Evolutionary conservation across 257 asterid genomes (phyloP).

Genomic region (Cynanchum wilfordii): DNA sequence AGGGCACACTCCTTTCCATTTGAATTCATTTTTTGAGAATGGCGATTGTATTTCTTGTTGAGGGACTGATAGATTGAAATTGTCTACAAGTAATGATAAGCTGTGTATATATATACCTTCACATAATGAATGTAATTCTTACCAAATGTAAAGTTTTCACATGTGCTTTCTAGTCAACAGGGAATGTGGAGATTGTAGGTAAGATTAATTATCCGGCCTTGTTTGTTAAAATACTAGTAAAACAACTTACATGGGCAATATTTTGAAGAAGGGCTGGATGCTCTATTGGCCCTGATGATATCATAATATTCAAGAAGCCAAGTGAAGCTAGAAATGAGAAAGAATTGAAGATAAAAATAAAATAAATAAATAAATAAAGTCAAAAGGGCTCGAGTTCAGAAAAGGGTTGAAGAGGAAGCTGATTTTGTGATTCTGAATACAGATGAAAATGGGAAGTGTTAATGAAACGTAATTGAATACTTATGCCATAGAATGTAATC

Average conservation of each 20-base stretch:
- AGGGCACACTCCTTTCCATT: conserved; percentile 47
- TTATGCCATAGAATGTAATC: too few species aligned
- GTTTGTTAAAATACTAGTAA: conserved; percentile 9
- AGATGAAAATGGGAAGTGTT: conserved; percentile 42
- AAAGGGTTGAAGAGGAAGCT: conserved; percentile 63
- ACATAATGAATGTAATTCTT: background rate
- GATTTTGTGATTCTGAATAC: conserved; percentile 57
- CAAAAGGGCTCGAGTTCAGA: conserved; percentile 52
- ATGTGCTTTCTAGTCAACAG: background rate
- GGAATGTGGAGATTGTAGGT: background rate
- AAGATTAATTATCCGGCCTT: background rate
- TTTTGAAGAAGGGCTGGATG: conserved; percentile 97
- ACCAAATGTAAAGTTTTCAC: background rate
- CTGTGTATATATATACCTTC: background rate
- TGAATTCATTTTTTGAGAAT: background rate
- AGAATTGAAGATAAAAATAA: conserved; percentile 48
- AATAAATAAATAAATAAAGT: background rate
- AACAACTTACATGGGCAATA: conserved; percentile 97
- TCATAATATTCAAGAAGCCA: conserved; percentile 73
- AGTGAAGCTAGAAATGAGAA: conserved; percentile 60
- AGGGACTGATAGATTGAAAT: background rate
- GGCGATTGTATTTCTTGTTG: background rate
- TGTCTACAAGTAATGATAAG: background rate
- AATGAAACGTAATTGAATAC: background rate
- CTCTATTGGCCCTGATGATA: conserved; percentile 77